Base-by-base conservation (phyloP, 1,284 basidiomycete genomes). In the Paramarasmius palmivorus region DNA sequence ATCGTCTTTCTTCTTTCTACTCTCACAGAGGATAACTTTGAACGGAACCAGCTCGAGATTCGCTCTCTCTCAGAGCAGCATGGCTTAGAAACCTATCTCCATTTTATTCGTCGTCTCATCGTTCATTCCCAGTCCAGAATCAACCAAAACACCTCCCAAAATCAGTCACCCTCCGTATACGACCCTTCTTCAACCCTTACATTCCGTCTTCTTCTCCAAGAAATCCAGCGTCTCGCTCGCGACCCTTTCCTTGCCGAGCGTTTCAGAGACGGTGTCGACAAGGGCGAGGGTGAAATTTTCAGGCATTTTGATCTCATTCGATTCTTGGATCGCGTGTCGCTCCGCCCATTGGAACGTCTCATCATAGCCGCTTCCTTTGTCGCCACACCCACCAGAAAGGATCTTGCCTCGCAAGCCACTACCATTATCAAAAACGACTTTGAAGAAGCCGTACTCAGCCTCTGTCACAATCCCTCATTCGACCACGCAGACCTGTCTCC, bases 1-100 rank as follows among this genome's bases (percentile, higher is more conserved):
- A 95, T 97, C 68, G 92, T 94, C 62, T 97, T 97, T 73, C 81
- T 96, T 56, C 82, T 98, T 59, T 93, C 92, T 19, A 96, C 92
- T 22, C 82, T 97, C 55, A 93, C 91, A 55, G 95, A 97, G 74
- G 95, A 96, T 64, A 94, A 94, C 72, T 97, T 93, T 68, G 90
- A 93, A 68, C 85, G 91, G 68, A 92, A 95, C 70, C 87, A 93
- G 67, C 75, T 84, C 54, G 94, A 97, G 77, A 95, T 97, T 64
- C 86, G 91, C 66, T 90, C 90, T 56, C 83, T 97, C 63, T 92
- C 93, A 59, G 93, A 96, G 67, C 90, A 93, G 68, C 92, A 97
- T 81, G 93, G 93, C 53, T 82, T 93, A 65, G 95, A 96, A 71
- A 95, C 93, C 59, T 96, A 97, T 74, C 83, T 94, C 57, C 93